phyloP scores from a whole-genome alignment of 495 filamentous ascomycete species.

The Xylaria castorea region DNA sequence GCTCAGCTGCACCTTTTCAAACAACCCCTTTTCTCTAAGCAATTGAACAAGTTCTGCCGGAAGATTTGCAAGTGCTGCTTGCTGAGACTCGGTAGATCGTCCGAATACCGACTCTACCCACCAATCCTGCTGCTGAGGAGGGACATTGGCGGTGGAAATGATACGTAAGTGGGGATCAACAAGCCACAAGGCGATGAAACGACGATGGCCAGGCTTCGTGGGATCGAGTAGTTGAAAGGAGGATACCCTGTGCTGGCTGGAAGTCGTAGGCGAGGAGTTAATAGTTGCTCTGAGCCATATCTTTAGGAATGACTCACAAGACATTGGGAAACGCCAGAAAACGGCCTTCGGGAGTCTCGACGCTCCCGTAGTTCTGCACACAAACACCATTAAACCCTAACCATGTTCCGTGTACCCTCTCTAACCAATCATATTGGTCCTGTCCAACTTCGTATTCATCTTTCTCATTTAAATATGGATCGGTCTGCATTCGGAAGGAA shows the following conservation, averaged over 20 bases:
- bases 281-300: neutral
- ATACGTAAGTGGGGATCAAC: constrained; percentile 61
- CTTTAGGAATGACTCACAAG: constrained; percentile 31
- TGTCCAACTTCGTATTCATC: constrained; percentile 8
- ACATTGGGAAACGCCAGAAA: constrained; percentile 50
- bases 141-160: constrained; percentile 62
- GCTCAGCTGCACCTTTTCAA: constrained; percentile 28
- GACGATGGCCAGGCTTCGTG: constrained; percentile 60
- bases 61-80: constrained; percentile 24
- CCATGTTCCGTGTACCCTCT: constrained; percentile 39
- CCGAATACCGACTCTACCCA: constrained; percentile 48
- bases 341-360: constrained; percentile 44
- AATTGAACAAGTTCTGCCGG: constrained; percentile 41
- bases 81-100: neutral
- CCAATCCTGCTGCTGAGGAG: constrained; percentile 57
- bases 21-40: constrained; percentile 46
- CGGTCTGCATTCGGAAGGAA: constrained; percentile 58
- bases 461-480: constrained; percentile 28
- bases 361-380: constrained; percentile 44
- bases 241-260: constrained; percentile 57
- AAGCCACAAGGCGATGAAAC: constrained; percentile 64
- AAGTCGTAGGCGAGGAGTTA: neutral
- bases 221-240: constrained; percentile 56
- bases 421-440: constrained; percentile 34
- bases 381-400: constrained; percentile 15